Conservation (phyloP, 169 alveolate species). For the Pseudocohnilembus persalinus region DNA sequence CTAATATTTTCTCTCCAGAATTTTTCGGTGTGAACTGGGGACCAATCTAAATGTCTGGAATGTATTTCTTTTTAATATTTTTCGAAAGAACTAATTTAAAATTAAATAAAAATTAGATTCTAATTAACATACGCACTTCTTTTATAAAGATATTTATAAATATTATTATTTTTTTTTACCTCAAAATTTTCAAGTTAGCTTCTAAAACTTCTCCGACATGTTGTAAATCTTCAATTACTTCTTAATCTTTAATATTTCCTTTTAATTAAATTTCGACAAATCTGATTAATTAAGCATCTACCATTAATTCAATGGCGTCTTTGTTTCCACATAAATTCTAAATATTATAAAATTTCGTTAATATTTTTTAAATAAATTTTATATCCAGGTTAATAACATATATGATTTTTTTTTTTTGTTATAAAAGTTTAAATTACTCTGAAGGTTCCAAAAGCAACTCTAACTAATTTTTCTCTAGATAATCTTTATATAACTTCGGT, state of each 20-base stretch:
- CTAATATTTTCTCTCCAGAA: constrained; percentile 83
- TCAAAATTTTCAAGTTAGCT: constrained; percentile 56
- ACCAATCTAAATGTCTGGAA: constrained; percentile 64
- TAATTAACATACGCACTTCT: neutral
- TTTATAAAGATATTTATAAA: too few relatives aligned
- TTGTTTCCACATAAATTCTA: constrained; percentile 24
- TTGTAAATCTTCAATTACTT: constrained; percentile 55
- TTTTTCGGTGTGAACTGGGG: constrained; percentile 80
- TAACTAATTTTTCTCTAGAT: constrained; percentile 64
- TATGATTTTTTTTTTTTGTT: neutral
- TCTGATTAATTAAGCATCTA: constrained; percentile 50
- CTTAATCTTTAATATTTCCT: constrained; percentile 68
- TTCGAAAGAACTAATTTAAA: constrained; percentile 59
- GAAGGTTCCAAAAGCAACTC: constrained; percentile 58
- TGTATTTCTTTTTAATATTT: constrained; percentile 73
- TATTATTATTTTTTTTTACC: constrained; percentile 33
- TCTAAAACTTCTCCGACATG: constrained; percentile 54
- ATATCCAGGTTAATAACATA: too few relatives aligned
- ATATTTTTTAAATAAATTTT: too few relatives aligned
- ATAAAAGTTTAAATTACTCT: constrained; percentile 15
- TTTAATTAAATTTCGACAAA: constrained; percentile 50
- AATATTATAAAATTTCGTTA: too few relatives aligned
- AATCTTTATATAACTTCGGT: constrained; percentile 61
- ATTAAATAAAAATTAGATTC: neutral
- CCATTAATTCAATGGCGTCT: constrained; percentile 60